These are phyloP conservation scores for Aspergillus hancockii DNA, from an alignment of 495 filamentous ascomycete species.

Conservation along the genomic window DNA sequence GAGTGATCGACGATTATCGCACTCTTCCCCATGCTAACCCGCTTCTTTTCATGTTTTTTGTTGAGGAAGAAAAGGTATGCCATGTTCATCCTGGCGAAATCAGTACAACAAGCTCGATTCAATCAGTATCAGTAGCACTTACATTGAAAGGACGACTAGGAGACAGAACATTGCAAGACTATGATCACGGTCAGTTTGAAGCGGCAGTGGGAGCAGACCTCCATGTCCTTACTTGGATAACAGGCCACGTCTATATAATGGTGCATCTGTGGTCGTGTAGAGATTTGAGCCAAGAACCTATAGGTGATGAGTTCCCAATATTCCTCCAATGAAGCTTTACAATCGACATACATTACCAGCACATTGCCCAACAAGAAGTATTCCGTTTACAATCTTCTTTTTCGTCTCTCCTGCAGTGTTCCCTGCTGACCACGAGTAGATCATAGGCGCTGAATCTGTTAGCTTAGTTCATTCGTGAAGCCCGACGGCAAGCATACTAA, in stretches of 20 bases:
- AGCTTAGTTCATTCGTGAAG: conserved; percentile 19
- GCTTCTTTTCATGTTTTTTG: conserved; percentile 47
- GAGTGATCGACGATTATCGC: conserved; percentile 40
- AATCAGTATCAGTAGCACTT: conserved; percentile 19
- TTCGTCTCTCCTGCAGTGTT: conserved; percentile 68
- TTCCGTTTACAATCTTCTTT: conserved; percentile 58
- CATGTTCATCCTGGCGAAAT: conserved; percentile 34
- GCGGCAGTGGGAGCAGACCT: background rate
- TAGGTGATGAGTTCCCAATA: background rate
- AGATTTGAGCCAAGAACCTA: conserved; percentile 59
- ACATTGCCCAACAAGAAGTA: conserved; percentile 59
- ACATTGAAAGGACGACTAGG: conserved; percentile 47
- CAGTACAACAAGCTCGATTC: background rate
- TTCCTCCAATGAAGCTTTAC: background rate
- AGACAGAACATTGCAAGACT: conserved; percentile 57
- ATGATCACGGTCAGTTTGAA: conserved; percentile 6
- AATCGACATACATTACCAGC: conserved; percentile 54
- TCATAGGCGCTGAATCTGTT: conserved; percentile 52
- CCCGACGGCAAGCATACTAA: conserved; percentile 35
- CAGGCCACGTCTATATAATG: conserved; percentile 55
- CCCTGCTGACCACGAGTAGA: conserved; percentile 63
- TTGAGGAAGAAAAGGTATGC: conserved; percentile 52
- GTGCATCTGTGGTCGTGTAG: conserved; percentile 56
- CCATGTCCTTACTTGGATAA: conserved; percentile 43
- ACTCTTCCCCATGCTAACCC: conserved; percentile 52